Base-by-base conservation (phyloP, 73 alveolate genomes). In the Stentor roeselii region DNA sequence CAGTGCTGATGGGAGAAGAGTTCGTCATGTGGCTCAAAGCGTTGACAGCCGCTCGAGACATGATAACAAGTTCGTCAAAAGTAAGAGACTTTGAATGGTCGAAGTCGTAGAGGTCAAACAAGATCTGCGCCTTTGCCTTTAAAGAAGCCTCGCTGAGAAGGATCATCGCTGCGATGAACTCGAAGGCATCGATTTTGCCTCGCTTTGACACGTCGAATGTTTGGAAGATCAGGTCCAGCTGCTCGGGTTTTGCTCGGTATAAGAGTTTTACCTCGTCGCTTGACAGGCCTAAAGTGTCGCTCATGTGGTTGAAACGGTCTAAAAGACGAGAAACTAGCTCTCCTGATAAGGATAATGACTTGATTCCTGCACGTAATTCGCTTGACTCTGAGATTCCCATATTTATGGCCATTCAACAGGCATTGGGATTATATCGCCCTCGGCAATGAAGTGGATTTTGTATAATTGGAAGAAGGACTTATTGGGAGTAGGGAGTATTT, bases 111-210 rank as follows among this genome's bases (percentile, higher is more conserved):
- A 94, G 77, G 41, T 84, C 76, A 87, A 94, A 94, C 37, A 94
- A 32, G 15, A 92, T 41, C 36, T 86, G 90, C 41, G 97, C 97
- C 86, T 94, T 94, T 50, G 88, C 83, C 84, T 88, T 86, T 3
- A 90, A 83, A 27, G 90, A 82, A 0, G 93, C 35, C 83, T 95
- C 96, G 31, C 94, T 92, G 35, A 95, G 84, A 96, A 95, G 88
- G 36, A 97, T 91, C 84, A 95, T 59, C 30, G 96, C 99, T 85
- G 97, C 94, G 4, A 92, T 85, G 83, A 95, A 86, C 90, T 95
- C 97, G 85, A 92, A 95, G 36, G 95, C 91, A 85, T 95, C 99
- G 27, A 95, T 93, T 87, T 95, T 93, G 3, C 95, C 98, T 75
- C 94, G 86, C 21, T 95, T 96, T 80, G 94, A 91, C 92, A 92